Conservation (phyloP, 2,329 filamentous ascomycete genomes). For the Aspergillus puulaauensis region DNA sequence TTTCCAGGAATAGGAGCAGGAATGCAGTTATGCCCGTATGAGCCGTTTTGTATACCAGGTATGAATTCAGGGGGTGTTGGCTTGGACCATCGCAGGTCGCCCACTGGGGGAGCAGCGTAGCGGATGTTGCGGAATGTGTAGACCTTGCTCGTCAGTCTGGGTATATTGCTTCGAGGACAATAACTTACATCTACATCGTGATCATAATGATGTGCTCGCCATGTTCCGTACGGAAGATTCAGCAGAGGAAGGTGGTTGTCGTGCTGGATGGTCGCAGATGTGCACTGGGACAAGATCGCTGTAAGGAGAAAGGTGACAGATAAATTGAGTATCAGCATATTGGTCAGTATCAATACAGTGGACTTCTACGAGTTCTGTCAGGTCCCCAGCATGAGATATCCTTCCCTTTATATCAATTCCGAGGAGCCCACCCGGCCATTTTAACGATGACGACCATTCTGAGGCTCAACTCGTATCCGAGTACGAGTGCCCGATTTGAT, state of each 20-base stretch:
- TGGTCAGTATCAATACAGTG: neutral
- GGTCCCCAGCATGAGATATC: neutral
- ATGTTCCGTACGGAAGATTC: neutral
- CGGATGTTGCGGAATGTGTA: neutral
- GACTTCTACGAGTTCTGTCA: neutral
- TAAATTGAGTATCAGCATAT: neutral
- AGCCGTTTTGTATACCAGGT: neutral
- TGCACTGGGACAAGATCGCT: neutral
- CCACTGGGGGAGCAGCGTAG: neutral
- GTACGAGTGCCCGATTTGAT: neutral
- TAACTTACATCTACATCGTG: neutral
- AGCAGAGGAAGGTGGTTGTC: neutral
- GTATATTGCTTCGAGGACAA: neutral
- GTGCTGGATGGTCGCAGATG: neutral
- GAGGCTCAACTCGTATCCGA: neutral
- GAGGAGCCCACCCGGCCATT: neutral
- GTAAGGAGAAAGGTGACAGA: neutral
- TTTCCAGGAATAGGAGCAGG: neutral
- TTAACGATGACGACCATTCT: neutral
- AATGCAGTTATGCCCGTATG: neutral
- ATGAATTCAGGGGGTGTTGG: neutral
- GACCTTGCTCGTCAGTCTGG: neutral
- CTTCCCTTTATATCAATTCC: neutral
- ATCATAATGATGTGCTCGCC: neutral
- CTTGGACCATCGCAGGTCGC: neutral